These are phyloP conservation scores for Diaporthe helianthi DNA, from an alignment of 2,329 filamentous ascomycete species.

Conservation along the genomic window DNA sequence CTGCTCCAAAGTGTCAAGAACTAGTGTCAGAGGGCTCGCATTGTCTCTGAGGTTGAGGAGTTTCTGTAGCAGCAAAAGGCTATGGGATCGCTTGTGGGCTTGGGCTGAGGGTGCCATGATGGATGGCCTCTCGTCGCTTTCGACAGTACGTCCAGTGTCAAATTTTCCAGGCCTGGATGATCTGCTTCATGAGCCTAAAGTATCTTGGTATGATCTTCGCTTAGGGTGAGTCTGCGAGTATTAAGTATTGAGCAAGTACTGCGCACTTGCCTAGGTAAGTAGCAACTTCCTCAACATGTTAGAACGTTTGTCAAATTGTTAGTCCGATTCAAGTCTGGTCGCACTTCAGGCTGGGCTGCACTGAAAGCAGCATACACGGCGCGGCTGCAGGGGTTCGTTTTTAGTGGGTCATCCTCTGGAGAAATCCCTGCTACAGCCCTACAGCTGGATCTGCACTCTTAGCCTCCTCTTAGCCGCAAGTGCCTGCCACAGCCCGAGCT, in stretches of 20 bases:
- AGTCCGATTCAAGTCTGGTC: neutral
- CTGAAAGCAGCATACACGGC: neutral
- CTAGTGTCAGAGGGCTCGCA: constrained; percentile 83
- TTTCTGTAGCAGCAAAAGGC: constrained; percentile 41
- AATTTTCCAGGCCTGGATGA: neutral
- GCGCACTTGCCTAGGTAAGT: too few species aligned
- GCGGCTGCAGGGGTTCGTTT: constrained; percentile 8
- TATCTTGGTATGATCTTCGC: neutral
- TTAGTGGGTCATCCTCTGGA: constrained; percentile 21
- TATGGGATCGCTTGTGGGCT: constrained; percentile 39
- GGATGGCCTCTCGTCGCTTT: too few species aligned
- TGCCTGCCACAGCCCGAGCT: constrained; percentile 6
- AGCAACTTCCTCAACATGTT: neutral
- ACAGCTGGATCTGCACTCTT: neutral
- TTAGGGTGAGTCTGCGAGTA: neutral
- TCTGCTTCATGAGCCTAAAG: neutral
- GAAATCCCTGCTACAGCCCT: constrained; percentile 22
- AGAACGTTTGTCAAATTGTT: neutral
- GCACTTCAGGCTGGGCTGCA: neutral
- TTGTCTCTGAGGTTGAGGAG: constrained; percentile 69
- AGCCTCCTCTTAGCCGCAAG: constrained; percentile 31
- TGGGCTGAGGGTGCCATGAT: constrained; percentile 37
- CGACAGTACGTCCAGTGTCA: neutral
- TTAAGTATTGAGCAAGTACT: neutral
- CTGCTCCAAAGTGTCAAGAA: constrained; percentile 87